Base-by-base conservation (phyloP, 164 flowering plant genomes). In the Vitis labrusca region DNA sequence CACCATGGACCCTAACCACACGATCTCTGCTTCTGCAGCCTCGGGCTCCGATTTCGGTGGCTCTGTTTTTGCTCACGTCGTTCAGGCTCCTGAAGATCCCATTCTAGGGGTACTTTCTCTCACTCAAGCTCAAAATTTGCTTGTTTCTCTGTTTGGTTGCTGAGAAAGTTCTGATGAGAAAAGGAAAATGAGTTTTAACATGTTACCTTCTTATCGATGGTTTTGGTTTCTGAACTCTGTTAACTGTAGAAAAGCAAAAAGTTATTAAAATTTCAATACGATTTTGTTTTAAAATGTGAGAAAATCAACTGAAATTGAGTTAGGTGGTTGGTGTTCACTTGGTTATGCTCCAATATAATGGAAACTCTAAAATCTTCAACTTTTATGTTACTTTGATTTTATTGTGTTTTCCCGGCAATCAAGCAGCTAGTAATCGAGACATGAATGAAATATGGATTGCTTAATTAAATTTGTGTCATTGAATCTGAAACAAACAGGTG, bases 51-150 rank as follows among this genome's bases (percentile, higher is more conserved):
- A 71, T 68, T 37, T 37, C 44, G 79, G 70, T 61, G 79, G 64
- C 59, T 96, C 99, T 37, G 92, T 91, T 60, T 96, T 96, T 71
- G 83, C 76, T 56, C 83, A 84, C 81, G 70, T 96, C 23, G 90
- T 71, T 77, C 97, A 72, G 16, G 99, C 88, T 59, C 99, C 99
- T 4, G 99, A 96, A 76, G 98, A 96, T 88, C 94, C 99, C 11
- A 96, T 96, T 67, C 87, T 96, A 44, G 99, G 99, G 74, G 99
- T 95, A 83, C 59, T 15, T 17, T 65, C 59, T 55, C 50, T 29
- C 64, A 58, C 60, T 76, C 66, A 53, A 49, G 60, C 5, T 61
- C 23, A 55, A 51, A 50, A 58, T 61, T 13, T 37, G 30, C 61
- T 13, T 23, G 1, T 58, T 10, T 64, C 53, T 55, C 8, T 67